Base-by-base conservation (phyloP, 2,329 filamentous ascomycete genomes). In the Aureobasidium musti region DNA sequence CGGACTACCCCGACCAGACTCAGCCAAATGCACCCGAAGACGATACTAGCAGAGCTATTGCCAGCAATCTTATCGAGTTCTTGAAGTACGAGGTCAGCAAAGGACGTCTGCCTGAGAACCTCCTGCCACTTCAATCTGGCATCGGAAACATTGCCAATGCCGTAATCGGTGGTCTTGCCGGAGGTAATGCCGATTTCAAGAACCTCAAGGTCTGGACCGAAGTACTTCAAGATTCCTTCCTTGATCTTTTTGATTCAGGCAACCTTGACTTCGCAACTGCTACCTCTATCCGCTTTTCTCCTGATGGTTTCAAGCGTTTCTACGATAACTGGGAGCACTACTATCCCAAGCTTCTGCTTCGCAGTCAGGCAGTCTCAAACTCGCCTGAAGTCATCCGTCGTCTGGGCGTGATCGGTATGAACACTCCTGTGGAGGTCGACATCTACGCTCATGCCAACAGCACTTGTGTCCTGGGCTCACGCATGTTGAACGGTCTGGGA, bases 81-180 rank as follows among this genome's bases (percentile, higher is more conserved):
- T 83, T 96, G 65, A 89, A 95, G 80, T 90, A 96, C 78, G 92
- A 96, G 78, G 92, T 96, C 63, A 80, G 81, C 33, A 88, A 89
- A 70, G 92, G 89, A 69, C 88, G 92, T 45, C 85, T 96, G 61
- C 92, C 92, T 2, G 78, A 85, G 72, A 91, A 87, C 74, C 85
- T 96, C 1, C 83, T 95, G 0, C 91, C 91, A 1, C 84, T 96
- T 21, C 91, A 96, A 78, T 93, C 90, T 13, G 92, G 92, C 52
- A 96, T 96, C 71, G 92, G 92, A 70, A 96, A 96, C 81, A 96
- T 96, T 71, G 92, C 92, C 78, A 96, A 96, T 78, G 92, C 92
- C 43, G 92, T 96, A 69, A 87, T 96, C 68, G 91, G 92, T 68
- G 92, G 92, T 17, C 86, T 96, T 66, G 86, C 88, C 70, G 86